Conservation (phyloP, 179 eudicot genomes). For the Drosera spatulata region DNA sequence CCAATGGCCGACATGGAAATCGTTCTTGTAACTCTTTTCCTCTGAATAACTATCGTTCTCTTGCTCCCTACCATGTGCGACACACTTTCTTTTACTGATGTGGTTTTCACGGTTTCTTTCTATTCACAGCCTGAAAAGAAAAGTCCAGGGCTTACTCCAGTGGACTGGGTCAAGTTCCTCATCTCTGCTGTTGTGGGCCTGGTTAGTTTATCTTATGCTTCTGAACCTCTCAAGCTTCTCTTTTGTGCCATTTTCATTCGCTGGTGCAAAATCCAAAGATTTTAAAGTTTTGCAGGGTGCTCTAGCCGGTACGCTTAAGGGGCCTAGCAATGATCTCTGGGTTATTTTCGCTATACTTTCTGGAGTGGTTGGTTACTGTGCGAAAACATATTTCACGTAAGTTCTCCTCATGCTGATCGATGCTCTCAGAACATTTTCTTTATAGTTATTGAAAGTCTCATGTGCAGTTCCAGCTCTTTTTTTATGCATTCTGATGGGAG, state of each 20-base stretch:
- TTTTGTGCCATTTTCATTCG: background rate
- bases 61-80: conserved; percentile 1
- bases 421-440: no score
- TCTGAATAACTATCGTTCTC: background rate
- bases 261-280: no score
- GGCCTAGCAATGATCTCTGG: conserved; percentile 51
- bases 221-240: background rate
- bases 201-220: conserved; percentile 28
- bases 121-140: conserved; percentile 17
- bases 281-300: conserved; percentile 5
- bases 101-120: background rate
- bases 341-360: conserved; percentile 73
- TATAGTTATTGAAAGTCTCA: no score
- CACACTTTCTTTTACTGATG: background rate
- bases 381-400: conserved; percentile 94
- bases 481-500: background rate
- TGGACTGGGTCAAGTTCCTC: conserved; percentile 89
- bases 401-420: conserved; percentile 14
- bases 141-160: conserved; percentile 84
- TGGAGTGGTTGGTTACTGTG: conserved; percentile 75
- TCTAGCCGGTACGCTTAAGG: no score
- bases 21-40: conserved; percentile 56
- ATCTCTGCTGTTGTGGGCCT: conserved; percentile 80
- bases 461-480: no score
- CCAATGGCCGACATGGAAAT: conserved; percentile 99